These are phyloP conservation scores for Anastatica hierochuntica DNA, from an alignment of 345 rosid genomes.

Conservation along the genomic window DNA sequence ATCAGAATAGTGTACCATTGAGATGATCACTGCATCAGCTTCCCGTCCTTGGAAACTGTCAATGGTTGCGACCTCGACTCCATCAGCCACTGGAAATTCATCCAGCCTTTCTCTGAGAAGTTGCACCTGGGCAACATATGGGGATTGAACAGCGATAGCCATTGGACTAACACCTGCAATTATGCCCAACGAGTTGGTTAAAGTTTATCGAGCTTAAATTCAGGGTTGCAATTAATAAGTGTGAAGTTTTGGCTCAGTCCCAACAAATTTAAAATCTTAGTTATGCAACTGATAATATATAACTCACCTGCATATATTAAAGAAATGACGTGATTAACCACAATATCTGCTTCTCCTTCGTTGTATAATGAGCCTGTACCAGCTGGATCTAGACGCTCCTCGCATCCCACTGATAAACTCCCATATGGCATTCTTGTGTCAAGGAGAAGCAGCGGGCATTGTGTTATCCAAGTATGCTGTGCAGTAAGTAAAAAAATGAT, in stretches of 20 bases:
- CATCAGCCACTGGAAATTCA: constrained; percentile 66
- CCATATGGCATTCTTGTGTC: constrained; percentile 97
- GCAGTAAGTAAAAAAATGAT: constrained; percentile 19
- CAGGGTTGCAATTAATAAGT: neutral
- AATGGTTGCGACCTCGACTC: constrained; percentile 87
- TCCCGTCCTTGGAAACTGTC: constrained; percentile 98
- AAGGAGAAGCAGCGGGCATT: constrained; percentile 80
- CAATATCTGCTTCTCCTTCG: constrained; percentile 97
- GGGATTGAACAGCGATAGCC: constrained; percentile 85
- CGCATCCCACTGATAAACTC: constrained; percentile 78
- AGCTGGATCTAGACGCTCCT: constrained; percentile 93
- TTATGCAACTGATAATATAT: neutral
- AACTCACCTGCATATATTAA: constrained; percentile 65
- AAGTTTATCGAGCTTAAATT: neutral
- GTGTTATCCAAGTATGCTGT: constrained; percentile 95
- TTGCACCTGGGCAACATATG: constrained; percentile 96
- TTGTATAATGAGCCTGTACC: constrained; percentile 94
- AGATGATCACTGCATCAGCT: constrained; percentile 92
- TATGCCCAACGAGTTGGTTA: neutral
- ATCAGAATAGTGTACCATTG: constrained; percentile 52
- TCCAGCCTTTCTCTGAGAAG: constrained; percentile 79
- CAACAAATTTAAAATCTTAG: neutral
- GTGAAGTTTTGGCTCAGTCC: neutral
- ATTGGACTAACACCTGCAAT: constrained; percentile 66
- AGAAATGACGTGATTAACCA: constrained; percentile 72